Conservation (phyloP, 1,284 basidiomycete genomes). For the Trichosporon sp. region DNA sequence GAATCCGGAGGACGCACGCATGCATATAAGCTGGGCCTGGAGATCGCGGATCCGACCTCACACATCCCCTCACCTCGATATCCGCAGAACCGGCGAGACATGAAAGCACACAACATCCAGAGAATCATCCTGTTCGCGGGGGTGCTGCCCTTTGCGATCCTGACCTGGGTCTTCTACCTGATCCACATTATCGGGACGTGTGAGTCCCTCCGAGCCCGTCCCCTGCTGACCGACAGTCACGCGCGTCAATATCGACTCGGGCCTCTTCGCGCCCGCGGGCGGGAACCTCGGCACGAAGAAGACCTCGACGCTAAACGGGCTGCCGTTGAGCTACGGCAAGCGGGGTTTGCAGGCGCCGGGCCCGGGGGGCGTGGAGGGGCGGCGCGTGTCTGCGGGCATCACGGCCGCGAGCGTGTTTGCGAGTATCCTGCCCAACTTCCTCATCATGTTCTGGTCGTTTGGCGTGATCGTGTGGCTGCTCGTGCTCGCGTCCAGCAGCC, state of each 20-base stretch:
- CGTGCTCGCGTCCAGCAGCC: not conserved
- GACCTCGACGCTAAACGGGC: not conserved
- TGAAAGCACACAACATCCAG: not conserved
- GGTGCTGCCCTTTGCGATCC: not conserved
- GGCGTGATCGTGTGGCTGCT: not conserved
- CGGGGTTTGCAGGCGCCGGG: not conserved
- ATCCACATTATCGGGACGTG: not conserved
- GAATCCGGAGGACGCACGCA: too few relatives aligned
- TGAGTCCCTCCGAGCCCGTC: not conserved
- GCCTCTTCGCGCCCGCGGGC: not conserved
- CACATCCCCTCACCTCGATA: too few relatives aligned
- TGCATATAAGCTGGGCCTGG: not conserved
- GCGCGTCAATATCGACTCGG: not conserved
- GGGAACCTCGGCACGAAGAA: not conserved
- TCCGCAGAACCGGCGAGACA: too few relatives aligned
- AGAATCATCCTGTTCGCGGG: not conserved
- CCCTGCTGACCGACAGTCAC: not conserved
- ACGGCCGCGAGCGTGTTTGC: not conserved
- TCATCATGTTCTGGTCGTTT: not conserved
- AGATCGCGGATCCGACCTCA: not conserved
- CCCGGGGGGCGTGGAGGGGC: not conserved
- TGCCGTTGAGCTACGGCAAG: not conserved
- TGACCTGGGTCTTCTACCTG: not conserved
- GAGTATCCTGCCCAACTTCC: not conserved
- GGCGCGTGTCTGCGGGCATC: too few relatives aligned